phyloP scores from a whole-genome alignment of 2,329 filamentous ascomycete species.

The Colletotrichum abscissum region DNA sequence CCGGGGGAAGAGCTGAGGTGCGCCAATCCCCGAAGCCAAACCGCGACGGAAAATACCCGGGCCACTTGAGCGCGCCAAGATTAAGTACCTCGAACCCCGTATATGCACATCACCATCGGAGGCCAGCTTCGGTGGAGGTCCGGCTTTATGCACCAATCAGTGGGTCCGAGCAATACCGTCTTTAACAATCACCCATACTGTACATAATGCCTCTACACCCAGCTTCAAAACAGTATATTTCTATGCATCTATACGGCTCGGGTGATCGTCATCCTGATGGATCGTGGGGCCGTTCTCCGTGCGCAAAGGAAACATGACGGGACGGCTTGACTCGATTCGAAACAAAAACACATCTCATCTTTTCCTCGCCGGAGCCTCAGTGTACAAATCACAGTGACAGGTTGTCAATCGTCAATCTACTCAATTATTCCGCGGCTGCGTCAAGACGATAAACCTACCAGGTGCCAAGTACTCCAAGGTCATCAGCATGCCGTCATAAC shows the following conservation, averaged over 20 bases:
- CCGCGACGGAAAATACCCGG: neutral
- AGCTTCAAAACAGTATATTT: neutral
- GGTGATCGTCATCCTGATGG: constrained; percentile 7
- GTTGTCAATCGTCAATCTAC: neutral
- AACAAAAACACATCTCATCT: constrained; percentile 7
- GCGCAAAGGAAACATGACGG: constrained; percentile 14
- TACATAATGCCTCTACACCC: neutral
- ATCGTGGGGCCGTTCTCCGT: neutral
- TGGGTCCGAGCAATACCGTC: neutral
- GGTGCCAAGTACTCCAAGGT: neutral
- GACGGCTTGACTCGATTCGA: constrained; percentile 23
- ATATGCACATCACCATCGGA: neutral
- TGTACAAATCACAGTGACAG: neutral
- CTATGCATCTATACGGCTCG: neutral
- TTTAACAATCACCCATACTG: too few relatives aligned
- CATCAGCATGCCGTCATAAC: neutral
- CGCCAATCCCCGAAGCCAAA: neutral
- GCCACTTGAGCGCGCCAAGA: constrained; percentile 4
- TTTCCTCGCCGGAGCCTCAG: neutral
- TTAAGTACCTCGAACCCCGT: constrained; percentile 18
- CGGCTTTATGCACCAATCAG: constrained; percentile 12
- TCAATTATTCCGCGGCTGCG: neutral
- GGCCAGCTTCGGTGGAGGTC: constrained; percentile 11
- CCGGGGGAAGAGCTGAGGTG: too few relatives aligned
- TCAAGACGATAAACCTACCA: neutral